Evolutionary conservation across 495 filamentous ascomycete genomes (phyloP), one percentile per base, ranked within the genome.

Genomic region (Trichocladium antarcticum): DNA sequence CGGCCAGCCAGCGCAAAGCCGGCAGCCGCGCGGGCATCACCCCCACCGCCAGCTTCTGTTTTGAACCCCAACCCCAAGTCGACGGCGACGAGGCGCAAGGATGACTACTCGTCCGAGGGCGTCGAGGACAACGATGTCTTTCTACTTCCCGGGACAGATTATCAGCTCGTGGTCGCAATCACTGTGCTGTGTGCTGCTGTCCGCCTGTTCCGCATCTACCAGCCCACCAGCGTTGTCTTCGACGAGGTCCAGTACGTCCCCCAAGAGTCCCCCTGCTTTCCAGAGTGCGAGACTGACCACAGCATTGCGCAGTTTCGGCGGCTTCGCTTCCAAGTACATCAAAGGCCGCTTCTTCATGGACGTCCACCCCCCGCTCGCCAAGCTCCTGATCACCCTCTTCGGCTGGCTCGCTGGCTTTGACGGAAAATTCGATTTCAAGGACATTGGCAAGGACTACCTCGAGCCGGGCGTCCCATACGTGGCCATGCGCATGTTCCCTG

Each of bases 341-440:
- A 96, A 97, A 68, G 92, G 92, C 54, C 79, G 72, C 55, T 98
- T 98, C 74, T 98, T 98, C 66, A 98, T 98, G 92, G 92, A 98
- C 61, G 92, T 98, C 4, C 92, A 98, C 59, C 92, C 92, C 14
- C 92, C 92, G n/a, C 77, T 98, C 8, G 92, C 92, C 42, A 98
- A 98, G 69, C 71, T 98, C 51, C 79, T 98, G 55, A 84, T 98
- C 51, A 95, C 92, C 36, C 80, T 98, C 36, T 89, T 90, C 53
- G 92, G 92, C 42, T 98, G 84, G 83, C 68, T 96, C 42, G 92
- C 89, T 54, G 92, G 93, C 19, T 98, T 96, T 61, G 77, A 96
- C 65, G 92, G 92, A 42, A 75, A 85, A 38, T 98, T 98, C 52
- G 92, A 98, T 63, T 98, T 98, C 74, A 98, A 98, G 73, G 93